These are phyloP conservation scores for Naganishia sp. DNA, from an alignment of 1,284 basidiomycete genomes.

Conservation along the genomic window DNA sequence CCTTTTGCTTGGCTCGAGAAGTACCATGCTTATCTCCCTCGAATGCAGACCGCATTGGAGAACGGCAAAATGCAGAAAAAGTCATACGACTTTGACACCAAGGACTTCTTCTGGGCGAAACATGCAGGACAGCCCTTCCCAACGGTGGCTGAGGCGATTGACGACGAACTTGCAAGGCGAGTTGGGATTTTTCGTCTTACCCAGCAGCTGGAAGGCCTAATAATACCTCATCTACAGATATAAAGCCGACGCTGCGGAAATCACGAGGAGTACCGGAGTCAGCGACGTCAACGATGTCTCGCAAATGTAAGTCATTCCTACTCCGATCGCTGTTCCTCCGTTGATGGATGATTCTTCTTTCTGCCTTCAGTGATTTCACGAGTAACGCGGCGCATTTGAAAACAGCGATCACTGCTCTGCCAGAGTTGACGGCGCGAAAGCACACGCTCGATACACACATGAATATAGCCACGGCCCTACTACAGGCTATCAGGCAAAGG, in stretches of 20 bases:
- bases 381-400: conserved; percentile 94
- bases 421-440: conserved; percentile 94
- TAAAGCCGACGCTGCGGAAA: conserved; percentile 94
- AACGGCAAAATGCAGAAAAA: conserved; percentile 69
- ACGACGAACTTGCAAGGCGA: conserved; percentile 77
- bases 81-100: conserved; percentile 93
- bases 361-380: conserved; percentile 73
- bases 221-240: conserved; percentile 57
- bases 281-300: conserved; percentile 93
- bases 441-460: conserved; percentile 97
- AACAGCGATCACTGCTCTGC: conserved; percentile 96
- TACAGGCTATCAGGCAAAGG: conserved; percentile 94
- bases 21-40: not conserved
- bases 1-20: not conserved
- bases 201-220: too few species aligned
- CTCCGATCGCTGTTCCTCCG: conserved; percentile 26
- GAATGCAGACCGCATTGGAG: conserved; percentile 55
- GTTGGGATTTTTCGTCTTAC: conserved; percentile 4
- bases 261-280: conserved; percentile 93
- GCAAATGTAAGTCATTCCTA: conserved; percentile 72
- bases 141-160: conserved; percentile 97
- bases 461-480: conserved; percentile 95
- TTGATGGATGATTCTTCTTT: not conserved
- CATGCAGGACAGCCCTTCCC: conserved; percentile 97
- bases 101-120: conserved; percentile 99